Percentiles rank a stretch among this genome's conserved stretches.
Evolutionary conservation across 2,329 filamentous ascomycete species (phyloP).

Genomic region (Periconia digitata): DNA sequence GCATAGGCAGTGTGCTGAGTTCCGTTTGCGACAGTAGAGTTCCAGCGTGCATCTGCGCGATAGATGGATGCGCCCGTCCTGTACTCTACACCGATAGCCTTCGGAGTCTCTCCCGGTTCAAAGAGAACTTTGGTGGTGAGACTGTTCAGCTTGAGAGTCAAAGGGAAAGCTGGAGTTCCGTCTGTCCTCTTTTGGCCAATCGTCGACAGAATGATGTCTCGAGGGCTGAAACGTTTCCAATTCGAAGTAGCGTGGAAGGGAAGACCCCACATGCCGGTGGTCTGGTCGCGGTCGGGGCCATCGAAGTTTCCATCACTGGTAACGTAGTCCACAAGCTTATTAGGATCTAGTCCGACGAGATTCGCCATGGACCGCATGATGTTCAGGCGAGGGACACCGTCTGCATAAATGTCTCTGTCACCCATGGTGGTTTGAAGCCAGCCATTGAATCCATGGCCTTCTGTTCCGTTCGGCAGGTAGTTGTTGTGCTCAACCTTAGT

Average conservation of each 20-base stretch:
- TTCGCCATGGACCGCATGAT: conserved; percentile 16
- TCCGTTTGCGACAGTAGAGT: conserved; percentile 10
- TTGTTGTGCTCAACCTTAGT: conserved; percentile 22
- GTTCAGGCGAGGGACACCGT: conserved; percentile 7
- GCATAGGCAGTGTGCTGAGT: conserved; percentile 16
- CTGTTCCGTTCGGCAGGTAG: conserved; percentile 15
- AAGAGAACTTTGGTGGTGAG: conserved; percentile 46
- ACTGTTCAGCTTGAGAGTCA: conserved; percentile 35
- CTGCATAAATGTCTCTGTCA: conserved; percentile 9
- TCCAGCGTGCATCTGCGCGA: conserved; percentile 44
- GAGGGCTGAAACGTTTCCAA: conserved; percentile 21
- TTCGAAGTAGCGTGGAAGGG: conserved; percentile 22
- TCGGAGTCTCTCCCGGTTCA: conserved; percentile 29
- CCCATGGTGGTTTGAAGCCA: conserved; percentile 21
- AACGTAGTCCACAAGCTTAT: conserved; percentile 17
- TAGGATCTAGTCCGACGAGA: conserved; percentile 16
- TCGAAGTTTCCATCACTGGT: conserved; percentile 16
- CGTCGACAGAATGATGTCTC: conserved; percentile 16
- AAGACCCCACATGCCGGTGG: conserved; percentile 42
- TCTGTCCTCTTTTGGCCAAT: conserved; percentile 7
- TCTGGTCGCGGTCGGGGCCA: conserved; percentile 24
- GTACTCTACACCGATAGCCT: conserved; percentile 48
- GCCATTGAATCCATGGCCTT: conserved; percentile 21
- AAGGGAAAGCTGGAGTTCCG: conserved; percentile 16
- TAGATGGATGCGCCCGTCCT: conserved; percentile 45